Base-by-base conservation (phyloP, 2,329 filamentous ascomycete species). In the Aspergillus puulaauensis region DNA sequence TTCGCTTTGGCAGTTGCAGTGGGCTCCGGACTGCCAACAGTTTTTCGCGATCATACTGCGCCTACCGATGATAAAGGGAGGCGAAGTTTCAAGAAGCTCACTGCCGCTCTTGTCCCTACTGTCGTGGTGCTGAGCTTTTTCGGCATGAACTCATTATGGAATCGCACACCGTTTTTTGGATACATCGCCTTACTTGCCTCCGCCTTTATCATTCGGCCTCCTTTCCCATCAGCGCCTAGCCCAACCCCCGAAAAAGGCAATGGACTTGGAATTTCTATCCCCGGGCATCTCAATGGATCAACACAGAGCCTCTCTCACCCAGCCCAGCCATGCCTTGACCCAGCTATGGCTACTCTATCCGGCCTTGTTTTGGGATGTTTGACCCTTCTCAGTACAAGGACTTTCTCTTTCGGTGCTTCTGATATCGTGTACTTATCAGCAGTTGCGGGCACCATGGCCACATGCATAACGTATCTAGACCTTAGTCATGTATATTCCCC, bases 1-100 rank as follows among this genome's bases (percentile, higher is more conserved):
- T 70, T 85, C n/a, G 61, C 80, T 2, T 61, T 86, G 27, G 70
- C 85, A 44, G 68, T 79, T 35, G 76, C 79, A 7, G 62, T 77
- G 3, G 75, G 80, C 7, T 77, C 79, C 14, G 80, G 79, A 7
- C 57, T 85, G 21, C 70, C 73, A 23, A 65, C 62, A 19, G 9
- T 72, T 21, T 40, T 68, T 15, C 51, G 60, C 6, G 52, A 50
- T 17, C 46, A 50, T n/a, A 46, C 58, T 17, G 48, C 64, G 8
- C 58, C 51, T 23, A 53, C 49, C 33, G 59, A 49, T 40, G 33
- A 51, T 4, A 58, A 63, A 17, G 64, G 64, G 52, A 63, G 59
- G 55, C 62, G 71, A 15, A 63, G 58, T 6, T 65, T 62, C 15
- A 75, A 75, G 58, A 66, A 61, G 23, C 41, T 68, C 7, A 70